Evolutionary conservation across 371 early-diverging fungal genomes (phyloP), one percentile per base, ranked within the genome.

Genomic region (Mucor velutinosus): DNA sequence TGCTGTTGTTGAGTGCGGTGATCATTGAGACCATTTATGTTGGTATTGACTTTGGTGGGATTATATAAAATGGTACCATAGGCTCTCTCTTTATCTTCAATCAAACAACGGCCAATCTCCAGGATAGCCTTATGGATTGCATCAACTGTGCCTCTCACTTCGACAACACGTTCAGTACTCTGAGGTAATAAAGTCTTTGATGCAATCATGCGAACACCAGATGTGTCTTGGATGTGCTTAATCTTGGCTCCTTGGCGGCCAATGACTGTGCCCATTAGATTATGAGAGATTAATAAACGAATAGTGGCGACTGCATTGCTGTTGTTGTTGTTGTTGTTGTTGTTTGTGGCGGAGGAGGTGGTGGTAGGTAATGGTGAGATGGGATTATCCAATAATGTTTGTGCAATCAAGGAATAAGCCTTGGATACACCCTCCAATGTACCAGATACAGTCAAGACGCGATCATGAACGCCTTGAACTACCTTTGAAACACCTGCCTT

Each of bases 401-500:
- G 91, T 65, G 95, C 93, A 61, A 96, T 93, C 47, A 76, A 55
- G 2, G 75, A 71, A 64, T 79, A 81, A 3, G 79, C 77, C 66
- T 58, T 83, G 41, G 94, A 90, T 51, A 94, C 93, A 45, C 88
- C 84, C 63, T 88, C 88, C 58, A 91, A 77, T 58, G 90, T 78
- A 37, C 97, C 98, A 55, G 86, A 86, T 37, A 95, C 86, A n/a
- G 94, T 93, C 62, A 97, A 74, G 58, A 97, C 88, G 37, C 98
- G 90, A 68, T 96, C 97, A 62, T 85, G 87, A 43, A 92, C 92
- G 63, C 92, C 92, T 61, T 89, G 92, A 19, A 95, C 89, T 23
- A 90, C 90, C 76, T 96, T 93, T 62, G 94, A 93, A 62, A 97
- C 93, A 59, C 89, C 92, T 33, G 95, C 92, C 66, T 91, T 89